These are phyloP conservation scores for Cenchrus americanus DNA, from an alignment of 176 grass and related monocot genomes.

Conservation along the genomic window DNA sequence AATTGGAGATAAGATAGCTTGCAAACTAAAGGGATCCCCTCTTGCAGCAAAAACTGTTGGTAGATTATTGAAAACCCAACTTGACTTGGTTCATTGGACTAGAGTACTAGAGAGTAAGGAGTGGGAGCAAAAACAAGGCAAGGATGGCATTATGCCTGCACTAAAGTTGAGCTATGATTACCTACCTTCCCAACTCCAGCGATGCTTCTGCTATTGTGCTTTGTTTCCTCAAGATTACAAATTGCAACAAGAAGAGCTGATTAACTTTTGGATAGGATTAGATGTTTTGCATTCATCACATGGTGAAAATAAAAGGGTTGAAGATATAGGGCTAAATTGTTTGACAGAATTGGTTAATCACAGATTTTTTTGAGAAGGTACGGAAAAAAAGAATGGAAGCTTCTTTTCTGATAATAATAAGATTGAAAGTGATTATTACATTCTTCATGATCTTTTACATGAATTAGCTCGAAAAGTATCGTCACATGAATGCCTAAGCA, in stretches of 20 bases:
- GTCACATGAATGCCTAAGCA: too few species aligned
- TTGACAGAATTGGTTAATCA: not conserved
- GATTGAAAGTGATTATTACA: not conserved
- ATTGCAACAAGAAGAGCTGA: not conserved
- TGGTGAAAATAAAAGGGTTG: not conserved
- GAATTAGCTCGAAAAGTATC: too few species aligned
- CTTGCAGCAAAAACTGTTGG: conserved; percentile 34
- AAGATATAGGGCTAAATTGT: not conserved
- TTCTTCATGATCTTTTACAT: not conserved
- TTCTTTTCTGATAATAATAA: too few species aligned
- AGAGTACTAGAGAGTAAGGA: not conserved
- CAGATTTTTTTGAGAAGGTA: not conserved
- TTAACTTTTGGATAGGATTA: conserved; percentile 37
- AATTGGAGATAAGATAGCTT: too few species aligned
- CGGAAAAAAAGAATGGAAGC: accelerated
- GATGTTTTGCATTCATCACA: not conserved
- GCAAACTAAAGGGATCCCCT: not conserved
- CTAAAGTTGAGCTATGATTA: too few species aligned
- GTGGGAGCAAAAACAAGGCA: too few species aligned
- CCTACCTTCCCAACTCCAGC: too few species aligned
- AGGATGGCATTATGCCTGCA: too few species aligned
- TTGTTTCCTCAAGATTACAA: conserved; percentile 17
- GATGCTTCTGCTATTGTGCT: too few species aligned
- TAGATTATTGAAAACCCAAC: not conserved
- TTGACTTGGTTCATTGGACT: conserved; percentile 2